Conservation (phyloP, 2,329 filamentous ascomycete species). For the Fusarium coicis region DNA sequence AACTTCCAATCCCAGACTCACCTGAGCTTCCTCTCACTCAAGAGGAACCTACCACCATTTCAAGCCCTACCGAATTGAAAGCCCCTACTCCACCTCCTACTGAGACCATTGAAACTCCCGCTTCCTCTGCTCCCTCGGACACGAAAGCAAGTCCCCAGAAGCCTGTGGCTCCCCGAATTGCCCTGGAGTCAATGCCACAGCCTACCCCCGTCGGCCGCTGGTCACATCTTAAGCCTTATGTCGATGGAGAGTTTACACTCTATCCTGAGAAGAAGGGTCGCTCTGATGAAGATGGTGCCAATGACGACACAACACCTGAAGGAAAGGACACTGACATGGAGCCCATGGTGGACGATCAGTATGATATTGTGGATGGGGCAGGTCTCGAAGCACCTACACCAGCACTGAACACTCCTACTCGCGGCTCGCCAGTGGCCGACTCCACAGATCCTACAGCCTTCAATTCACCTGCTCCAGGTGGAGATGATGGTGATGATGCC, state of each 20-base stretch:
- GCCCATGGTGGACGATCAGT: slow-evolving; percentile 48
- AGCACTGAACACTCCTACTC: slow-evolving; percentile 52
- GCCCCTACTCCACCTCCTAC: slow-evolving; percentile 30
- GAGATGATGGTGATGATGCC: slow-evolving; percentile 51
- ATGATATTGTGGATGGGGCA: slow-evolving; percentile 46
- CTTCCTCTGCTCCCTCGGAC: slow-evolving; percentile 35
- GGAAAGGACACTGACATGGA: slow-evolving; percentile 49
- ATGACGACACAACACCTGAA: slow-evolving; percentile 48
- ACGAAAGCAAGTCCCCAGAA: slow-evolving; percentile 39
- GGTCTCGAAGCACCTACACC: slow-evolving; percentile 50
- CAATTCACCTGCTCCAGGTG: slow-evolving; percentile 52
- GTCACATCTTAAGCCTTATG: slow-evolving; percentile 54
- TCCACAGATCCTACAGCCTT: slow-evolving; percentile 51
- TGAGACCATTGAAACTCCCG: slow-evolving; percentile 30
- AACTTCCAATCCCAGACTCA: slow-evolving; percentile 14
- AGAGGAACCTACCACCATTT: slow-evolving; percentile 22
- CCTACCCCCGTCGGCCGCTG: slow-evolving; percentile 49
- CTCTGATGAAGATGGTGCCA: slow-evolving; percentile 46
- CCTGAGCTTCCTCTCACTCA: slow-evolving; percentile 17
- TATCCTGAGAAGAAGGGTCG: slow-evolving; percentile 54
- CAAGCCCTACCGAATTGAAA: slow-evolving; percentile 34
- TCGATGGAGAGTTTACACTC: slow-evolving; percentile 52
- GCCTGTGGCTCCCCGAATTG: slow-evolving; percentile 11
- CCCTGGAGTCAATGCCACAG: slow-evolving; percentile 41
- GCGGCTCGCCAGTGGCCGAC: slow-evolving; percentile 54